Evolutionary conservation across 306 rosid species (phyloP), one percentile per base, ranked within the genome.

Genomic region (Castanopsis chinensis): DNA sequence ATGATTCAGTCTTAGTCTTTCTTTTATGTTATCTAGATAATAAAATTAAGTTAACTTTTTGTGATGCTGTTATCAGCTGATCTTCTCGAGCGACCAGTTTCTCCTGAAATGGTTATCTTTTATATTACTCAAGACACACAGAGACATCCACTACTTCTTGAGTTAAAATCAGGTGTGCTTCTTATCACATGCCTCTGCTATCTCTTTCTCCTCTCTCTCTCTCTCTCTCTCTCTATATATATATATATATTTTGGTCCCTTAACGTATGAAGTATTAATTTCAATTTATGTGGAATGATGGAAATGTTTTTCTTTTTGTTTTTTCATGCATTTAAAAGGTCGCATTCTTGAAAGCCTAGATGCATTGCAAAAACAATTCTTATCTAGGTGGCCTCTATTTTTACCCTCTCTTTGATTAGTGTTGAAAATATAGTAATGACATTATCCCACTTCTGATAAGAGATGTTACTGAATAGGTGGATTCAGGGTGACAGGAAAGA

Each of bases 41-140:
- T 65, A 64, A 45, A 69, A 59, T 49, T 61, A 15, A 27, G 20
- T 33, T 58, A 71, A 52, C 30, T 75, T 81, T 41, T 60, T 25
- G 45, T 76, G 58, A 80, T 82, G 60, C 57, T 64, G 56, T 71
- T 73, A 77, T 80, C 83, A 95, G 99, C 69, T 77, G 94, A 92
- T 88, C 90, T 88, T 83, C 82, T 80, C 14, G 90, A 91, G 87
- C 79, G 83, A 41, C 94, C 99, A 53, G 69, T 90, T 81, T 72
- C 97, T 75, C 91, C 94, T 2, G 98, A 92, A 86, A 91, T 83
- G 92, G 92, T 92, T 20, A 72, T 89, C 85, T 92, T 92, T 86
- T 95, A 95, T 85, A 86, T 95, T 63, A 95, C 99, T 13, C 99
- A 95, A 72, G 99, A 95, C 89, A 92, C 99, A 73, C 99, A 91